Evolutionary conservation across 495 filamentous ascomycete genomes (phyloP).

Genomic region (Trichoderma gamsii): DNA sequence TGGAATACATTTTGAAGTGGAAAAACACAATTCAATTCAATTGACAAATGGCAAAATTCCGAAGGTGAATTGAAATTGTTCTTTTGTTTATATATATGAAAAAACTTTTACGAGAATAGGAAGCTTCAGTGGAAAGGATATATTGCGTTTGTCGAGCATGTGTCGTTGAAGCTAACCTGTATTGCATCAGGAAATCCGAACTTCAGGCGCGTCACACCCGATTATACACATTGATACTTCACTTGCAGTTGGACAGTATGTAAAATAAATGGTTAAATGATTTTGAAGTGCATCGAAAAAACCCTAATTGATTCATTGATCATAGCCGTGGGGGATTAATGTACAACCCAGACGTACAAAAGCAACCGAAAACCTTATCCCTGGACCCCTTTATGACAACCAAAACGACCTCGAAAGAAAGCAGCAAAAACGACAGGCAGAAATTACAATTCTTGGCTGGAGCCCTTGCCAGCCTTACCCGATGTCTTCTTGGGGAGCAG

Average conservation of each 20-base stretch:
- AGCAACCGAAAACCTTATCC: slow-evolving; percentile 72
- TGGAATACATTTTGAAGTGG: no score
- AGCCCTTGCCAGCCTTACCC: slow-evolving; percentile 80
- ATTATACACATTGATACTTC: background rate
- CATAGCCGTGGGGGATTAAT: slow-evolving; percentile 73
- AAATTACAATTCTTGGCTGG: slow-evolving; percentile 83
- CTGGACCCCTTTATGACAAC: slow-evolving; percentile 81
- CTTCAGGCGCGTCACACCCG: background rate
- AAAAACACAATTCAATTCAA: no score
- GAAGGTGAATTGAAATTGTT: no score
- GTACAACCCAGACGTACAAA: slow-evolving; percentile 81
- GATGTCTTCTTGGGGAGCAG: slow-evolving; percentile 96
- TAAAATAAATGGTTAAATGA: background rate
- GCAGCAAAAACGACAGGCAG: slow-evolving; percentile 44
- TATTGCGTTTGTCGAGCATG: no score
- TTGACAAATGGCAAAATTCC: no score
- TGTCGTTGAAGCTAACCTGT: no score
- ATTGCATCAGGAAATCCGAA: no score
- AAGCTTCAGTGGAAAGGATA: no score
- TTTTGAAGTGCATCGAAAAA: slow-evolving; percentile 9
- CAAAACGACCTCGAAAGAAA: slow-evolving; percentile 56
- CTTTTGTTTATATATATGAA: no score
- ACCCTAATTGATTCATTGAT: slow-evolving; percentile 43
- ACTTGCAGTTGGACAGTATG: background rate
- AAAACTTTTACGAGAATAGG: no score